Percentiles rank a stretch among this genome's conserved stretches.
Evolutionary conservation across 768 basidiomycete species (phyloP).

Genomic region (Lentinula aciculospora): DNA sequence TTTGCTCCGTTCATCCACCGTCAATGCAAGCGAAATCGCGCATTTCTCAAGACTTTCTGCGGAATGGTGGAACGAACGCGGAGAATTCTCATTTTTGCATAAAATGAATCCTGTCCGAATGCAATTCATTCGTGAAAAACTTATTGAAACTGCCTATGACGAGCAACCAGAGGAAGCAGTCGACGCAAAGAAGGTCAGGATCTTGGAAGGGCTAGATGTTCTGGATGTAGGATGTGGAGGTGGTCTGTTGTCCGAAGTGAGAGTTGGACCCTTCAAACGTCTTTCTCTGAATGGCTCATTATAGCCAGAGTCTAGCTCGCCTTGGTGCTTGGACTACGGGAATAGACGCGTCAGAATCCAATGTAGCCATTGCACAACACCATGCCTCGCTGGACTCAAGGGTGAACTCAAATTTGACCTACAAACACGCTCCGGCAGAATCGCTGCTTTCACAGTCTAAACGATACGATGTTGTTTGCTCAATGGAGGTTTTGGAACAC

Average conservation of each 20-base stretch:
- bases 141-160: conserved; percentile 58
- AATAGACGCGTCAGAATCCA: conserved; percentile 88
- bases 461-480: conserved; percentile 89
- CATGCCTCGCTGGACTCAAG: conserved; percentile 78
- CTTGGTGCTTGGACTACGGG: conserved; percentile 84
- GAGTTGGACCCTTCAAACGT: not conserved
- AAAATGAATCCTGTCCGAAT: conserved; percentile 92
- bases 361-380: conserved; percentile 77
- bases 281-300: conserved; percentile 2
- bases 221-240: conserved; percentile 96
- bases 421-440: conserved; percentile 74
- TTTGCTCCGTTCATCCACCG: conserved; percentile 29
- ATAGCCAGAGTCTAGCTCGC: conserved; percentile 70
- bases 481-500: conserved; percentile 98
- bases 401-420: conserved; percentile 42
- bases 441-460: conserved; percentile 55
- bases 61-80: conserved; percentile 94
- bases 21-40: conserved; percentile 78
- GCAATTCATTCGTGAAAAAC: conserved; percentile 74
- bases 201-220: conserved; percentile 62
- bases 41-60: conserved; percentile 86
- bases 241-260: conserved; percentile 88
- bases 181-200: conserved; percentile 22
- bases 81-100: conserved; percentile 86
- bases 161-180: conserved; percentile 34